Percentiles rank a stretch among this genome's conserved stretches.
These are phyloP conservation scores for Colletotrichum noveboracense DNA, from an alignment of 2,329 filamentous ascomycete species.

Conservation along the genomic window DNA sequence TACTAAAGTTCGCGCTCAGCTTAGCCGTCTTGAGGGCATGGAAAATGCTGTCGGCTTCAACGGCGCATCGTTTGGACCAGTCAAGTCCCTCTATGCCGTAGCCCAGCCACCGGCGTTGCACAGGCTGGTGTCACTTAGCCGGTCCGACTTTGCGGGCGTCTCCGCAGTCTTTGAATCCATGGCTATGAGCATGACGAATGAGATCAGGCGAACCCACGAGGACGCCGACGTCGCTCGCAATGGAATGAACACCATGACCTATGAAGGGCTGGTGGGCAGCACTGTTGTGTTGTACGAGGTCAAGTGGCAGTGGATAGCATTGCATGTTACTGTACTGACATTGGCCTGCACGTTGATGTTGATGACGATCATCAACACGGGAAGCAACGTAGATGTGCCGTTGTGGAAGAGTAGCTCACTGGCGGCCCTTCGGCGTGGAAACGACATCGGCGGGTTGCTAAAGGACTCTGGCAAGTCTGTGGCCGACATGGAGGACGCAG, in stretches of 20 bases:
- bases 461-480: not conserved
- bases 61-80: not conserved
- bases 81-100: no score
- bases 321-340: not conserved
- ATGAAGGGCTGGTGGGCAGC: not conserved
- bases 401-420: constrained; percentile 14
- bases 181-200: constrained; percentile 1
- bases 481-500: constrained; percentile 15
- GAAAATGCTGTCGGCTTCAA: not conserved
- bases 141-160: not conserved
- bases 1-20: not conserved
- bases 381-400: not conserved
- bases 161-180: not conserved
- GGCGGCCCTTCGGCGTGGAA: not conserved
- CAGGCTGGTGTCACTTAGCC: no score
- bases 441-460: not conserved
- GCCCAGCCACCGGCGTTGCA: not conserved
- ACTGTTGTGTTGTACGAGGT: not conserved
- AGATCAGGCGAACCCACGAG: not conserved
- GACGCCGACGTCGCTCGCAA: not conserved
- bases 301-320: constrained; percentile 3
- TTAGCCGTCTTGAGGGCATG: not conserved
- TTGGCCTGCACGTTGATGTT: not conserved
- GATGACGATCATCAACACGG: not conserved
- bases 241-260: not conserved